Conservation (phyloP, 768 basidiomycete species). For the Trametes cubensis region DNA sequence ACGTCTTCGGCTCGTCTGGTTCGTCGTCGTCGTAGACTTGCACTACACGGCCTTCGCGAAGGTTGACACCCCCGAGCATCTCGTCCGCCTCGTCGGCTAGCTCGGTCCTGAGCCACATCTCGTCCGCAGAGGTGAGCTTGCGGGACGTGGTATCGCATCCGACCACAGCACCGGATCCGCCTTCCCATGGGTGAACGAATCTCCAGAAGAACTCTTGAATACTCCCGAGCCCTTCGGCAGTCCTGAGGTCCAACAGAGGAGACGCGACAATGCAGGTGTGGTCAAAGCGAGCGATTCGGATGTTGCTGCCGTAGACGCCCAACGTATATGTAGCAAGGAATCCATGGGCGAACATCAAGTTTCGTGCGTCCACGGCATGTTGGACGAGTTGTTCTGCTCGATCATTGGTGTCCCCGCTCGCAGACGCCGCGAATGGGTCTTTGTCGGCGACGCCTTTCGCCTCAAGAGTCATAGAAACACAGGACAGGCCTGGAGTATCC, state of each 20-base stretch:
- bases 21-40: not conserved
- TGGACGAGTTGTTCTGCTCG: not conserved
- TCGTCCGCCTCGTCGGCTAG: not conserved
- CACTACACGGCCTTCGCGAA: constrained; percentile 1
- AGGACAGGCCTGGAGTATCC: not conserved
- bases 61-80: not conserved
- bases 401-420: not conserved
- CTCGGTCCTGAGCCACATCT: not conserved
- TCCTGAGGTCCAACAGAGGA: not conserved
- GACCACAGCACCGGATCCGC: constrained; percentile 1
- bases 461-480: constrained; percentile 10
- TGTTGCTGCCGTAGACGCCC: constrained; percentile 9
- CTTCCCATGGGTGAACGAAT: constrained; percentile 16
- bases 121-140: not conserved
- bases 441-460: not conserved
- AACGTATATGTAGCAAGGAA: constrained; percentile 9
- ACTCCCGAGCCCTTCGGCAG: not conserved
- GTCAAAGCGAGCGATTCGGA: constrained; percentile 19
- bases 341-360: constrained; percentile 12
- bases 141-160: constrained; percentile 13
- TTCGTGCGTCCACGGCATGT: constrained; percentile 11
- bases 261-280: constrained; percentile 16
- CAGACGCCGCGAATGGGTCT: not conserved
- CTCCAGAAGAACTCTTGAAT: constrained; percentile 21
- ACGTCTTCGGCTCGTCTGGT: not conserved